Evolutionary conservation across 495 filamentous ascomycete species (phyloP).

Genomic region (Letharia columbiana): DNA sequence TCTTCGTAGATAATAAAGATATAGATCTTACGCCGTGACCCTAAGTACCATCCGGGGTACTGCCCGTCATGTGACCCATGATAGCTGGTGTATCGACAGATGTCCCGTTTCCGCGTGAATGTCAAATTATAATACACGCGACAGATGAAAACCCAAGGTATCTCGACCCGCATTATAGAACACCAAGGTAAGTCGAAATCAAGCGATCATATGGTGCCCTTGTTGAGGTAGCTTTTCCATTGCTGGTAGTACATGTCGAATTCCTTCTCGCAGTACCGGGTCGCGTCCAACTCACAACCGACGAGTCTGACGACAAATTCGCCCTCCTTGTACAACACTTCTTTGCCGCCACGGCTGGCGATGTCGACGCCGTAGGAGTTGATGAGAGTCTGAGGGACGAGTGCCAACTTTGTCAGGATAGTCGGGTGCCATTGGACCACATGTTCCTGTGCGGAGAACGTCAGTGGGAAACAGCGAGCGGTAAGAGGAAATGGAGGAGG

Average conservation of each 20-base stretch:
- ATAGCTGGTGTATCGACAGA: background rate
- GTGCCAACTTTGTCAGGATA: constrained; percentile 74
- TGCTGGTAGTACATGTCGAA: constrained; percentile 46
- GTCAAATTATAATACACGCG: background rate
- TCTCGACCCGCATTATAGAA: background rate
- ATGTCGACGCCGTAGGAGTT: constrained; percentile 63
- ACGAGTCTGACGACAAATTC: constrained; percentile 74
- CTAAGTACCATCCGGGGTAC: background rate
- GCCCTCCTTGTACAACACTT: constrained; percentile 59
- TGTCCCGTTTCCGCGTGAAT: background rate
- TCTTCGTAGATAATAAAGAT: background rate
- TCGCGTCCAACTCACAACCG: constrained; percentile 52
- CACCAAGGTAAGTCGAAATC: background rate
- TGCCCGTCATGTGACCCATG: background rate
- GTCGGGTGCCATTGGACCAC: constrained; percentile 99
- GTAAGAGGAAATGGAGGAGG: background rate
- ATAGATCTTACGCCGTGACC: background rate
- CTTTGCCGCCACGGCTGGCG: constrained; percentile 33
- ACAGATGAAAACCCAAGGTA: background rate
- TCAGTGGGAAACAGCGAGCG: background rate
- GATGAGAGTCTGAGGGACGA: constrained; percentile 73
- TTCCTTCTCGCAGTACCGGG: constrained; percentile 62
- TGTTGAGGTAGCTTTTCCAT: constrained; percentile 29
- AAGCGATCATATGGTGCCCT: constrained; percentile 10
- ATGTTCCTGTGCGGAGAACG: constrained; percentile 52